Conservation (phyloP, 768 basidiomycete species). For the Naganishia vishniacii region DNA sequence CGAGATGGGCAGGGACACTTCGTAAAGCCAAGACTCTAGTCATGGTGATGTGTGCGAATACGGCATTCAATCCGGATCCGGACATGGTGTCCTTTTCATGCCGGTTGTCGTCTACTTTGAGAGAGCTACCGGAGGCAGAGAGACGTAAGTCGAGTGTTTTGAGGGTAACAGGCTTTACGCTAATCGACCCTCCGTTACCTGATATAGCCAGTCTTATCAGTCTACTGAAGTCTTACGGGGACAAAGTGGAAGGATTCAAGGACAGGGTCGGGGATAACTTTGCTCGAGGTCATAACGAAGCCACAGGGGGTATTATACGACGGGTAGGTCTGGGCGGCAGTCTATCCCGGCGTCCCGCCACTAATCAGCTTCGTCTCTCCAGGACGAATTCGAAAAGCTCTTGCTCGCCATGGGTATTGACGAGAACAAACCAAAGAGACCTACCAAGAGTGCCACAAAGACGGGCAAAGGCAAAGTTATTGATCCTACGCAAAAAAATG, state of each 20-base stretch:
- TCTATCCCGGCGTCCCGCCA: neutral
- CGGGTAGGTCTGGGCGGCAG: conserved; percentile 41
- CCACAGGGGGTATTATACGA: conserved; percentile 55
- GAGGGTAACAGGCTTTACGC: neutral
- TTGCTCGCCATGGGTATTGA: conserved; percentile 36
- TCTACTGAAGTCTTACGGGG: conserved; percentile 50
- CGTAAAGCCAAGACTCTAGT: conserved; percentile 44
- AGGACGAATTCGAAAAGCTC: conserved; percentile 36
- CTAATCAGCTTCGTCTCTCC: conserved; percentile 5
- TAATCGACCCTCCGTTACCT: neutral
- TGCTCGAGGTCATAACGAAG: conserved; percentile 54
- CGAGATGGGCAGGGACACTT: conserved; percentile 53
- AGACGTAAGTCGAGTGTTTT: conserved; percentile 35
- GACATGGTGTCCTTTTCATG: conserved; percentile 51
- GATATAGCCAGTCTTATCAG: conserved; percentile 49
- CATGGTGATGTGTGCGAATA: conserved; percentile 50
- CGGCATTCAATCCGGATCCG: conserved; percentile 49
- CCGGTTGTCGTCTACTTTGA: conserved; percentile 49
- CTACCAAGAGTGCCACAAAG: conserved; percentile 23
- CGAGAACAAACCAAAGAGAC: conserved; percentile 21
- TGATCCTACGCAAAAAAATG: conserved; percentile 30
- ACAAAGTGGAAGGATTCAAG: conserved; percentile 44
- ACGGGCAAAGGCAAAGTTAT: conserved; percentile 29
- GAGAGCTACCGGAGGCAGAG: conserved; percentile 42
- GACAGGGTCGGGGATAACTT: conserved; percentile 53